Evolutionary conservation across 2,329 filamentous ascomycete genomes (phyloP), one percentile per base, ranked within the genome.

Genomic region (Malbranchea cinnamomea): DNA sequence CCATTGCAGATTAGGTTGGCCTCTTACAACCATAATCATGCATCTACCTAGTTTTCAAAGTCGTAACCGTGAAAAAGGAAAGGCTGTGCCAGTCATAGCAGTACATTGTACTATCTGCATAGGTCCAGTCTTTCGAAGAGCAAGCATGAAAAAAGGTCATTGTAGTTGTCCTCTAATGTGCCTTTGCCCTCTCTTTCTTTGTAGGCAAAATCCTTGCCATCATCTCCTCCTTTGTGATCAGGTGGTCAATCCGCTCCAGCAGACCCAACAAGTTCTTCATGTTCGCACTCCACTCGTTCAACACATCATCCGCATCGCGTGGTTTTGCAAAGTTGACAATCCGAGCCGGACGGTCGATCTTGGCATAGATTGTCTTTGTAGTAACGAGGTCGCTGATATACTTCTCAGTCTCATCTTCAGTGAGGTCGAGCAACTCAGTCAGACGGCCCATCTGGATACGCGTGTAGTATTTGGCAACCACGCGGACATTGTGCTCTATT

Each of bases 181-280:
- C 54, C 40, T 55, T 57, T 31, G 43, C 41, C 46, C 52, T 55
- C 32, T 54, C 53, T 9, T 41, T 40, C 31, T 52, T 52, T 15
- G 53, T 43, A 2, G 82, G 82, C 56, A 89, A 78, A 47, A 98
- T 95, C 36, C 85, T 71, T 23, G 89, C 89, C 89, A 98, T 98
- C 89, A 98, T 98, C 67, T 98, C 89, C 61, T 98, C 89, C 68
- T 95, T 95, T 32, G 91, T 98, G 49, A 98, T 98, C 47, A 98
- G 67, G 56, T 98, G 89, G 52, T 98, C 89, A 37, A 98, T 91
- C 39, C 84, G 71, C 66, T 93, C 84, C 49, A 93, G 52, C 32
- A 87, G 60, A 7, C 82, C 83, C 41, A 93, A 60, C 46, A 93
- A 59, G 50, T 77, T 85, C 76, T 89, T 92, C 83, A 93, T 95